Percentiles rank a stretch among this genome's conserved stretches.
Evolutionary conservation across 345 rosid species (phyloP).

Genomic region (Salix exigua): DNA sequence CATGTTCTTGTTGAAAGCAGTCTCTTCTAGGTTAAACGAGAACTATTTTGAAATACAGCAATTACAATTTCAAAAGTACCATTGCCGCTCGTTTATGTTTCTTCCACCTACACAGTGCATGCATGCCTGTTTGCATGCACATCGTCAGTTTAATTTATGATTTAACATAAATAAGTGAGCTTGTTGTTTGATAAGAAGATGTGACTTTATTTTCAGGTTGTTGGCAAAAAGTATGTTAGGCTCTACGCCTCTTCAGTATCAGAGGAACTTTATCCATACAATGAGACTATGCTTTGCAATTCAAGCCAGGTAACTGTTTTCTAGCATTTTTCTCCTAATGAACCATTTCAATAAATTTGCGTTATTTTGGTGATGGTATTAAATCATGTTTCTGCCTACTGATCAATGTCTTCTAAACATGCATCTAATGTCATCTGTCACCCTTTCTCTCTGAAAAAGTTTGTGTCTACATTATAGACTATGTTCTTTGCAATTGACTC

Average conservation of each 20-base stretch:
- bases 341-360: neutral
- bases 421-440: neutral
- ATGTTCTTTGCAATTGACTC: neutral
- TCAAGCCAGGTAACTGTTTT: constrained; percentile 73
- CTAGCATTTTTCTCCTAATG: neutral
- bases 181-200: neutral
- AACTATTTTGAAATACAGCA: neutral
- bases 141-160: neutral
- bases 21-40: neutral
- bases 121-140: no score
- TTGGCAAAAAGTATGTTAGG: constrained; percentile 85
- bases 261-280: constrained; percentile 76
- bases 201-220: constrained; percentile 51
- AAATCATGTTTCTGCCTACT: no score
- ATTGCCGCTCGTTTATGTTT: neutral
- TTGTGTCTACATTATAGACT: neutral
- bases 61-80: neutral
- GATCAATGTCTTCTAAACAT: neutral
- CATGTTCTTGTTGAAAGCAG: neutral
- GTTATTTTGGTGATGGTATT: neutral
- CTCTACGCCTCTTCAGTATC: constrained; percentile 67
- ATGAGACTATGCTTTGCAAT: constrained; percentile 83
- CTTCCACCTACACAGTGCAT: no score
- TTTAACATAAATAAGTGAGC: neutral
- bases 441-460: neutral